phyloP scores from a whole-genome alignment of 2,329 filamentous ascomycete genomes.

The Nannizziopsis arthrosporioides region DNA sequence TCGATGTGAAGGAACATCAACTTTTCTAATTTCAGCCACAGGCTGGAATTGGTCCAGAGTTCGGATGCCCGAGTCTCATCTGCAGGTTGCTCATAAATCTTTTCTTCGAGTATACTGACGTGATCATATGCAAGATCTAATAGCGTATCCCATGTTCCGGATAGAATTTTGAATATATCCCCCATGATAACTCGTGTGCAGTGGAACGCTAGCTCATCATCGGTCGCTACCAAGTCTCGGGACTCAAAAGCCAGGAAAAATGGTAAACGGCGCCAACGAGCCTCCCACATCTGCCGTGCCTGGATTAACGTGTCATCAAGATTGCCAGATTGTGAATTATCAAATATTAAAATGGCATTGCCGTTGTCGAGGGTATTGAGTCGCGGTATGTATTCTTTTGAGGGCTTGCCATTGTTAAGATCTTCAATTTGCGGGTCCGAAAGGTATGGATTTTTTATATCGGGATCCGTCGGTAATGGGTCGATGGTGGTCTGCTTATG shows the following conservation, averaged over 20 bases:
- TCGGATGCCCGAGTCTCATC: slow-evolving; percentile 43
- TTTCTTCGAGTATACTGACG: slow-evolving; percentile 40
- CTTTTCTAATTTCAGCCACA: slow-evolving; percentile 44
- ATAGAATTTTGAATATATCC: slow-evolving; percentile 40
- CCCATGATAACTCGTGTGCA: slow-evolving; percentile 42
- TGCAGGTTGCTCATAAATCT: slow-evolving; percentile 43
- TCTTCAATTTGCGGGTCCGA: slow-evolving; percentile 26
- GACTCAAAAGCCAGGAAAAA: slow-evolving; percentile 38
- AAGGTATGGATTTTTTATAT: slow-evolving; percentile 38
- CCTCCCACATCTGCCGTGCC: slow-evolving; percentile 41
- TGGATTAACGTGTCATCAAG: slow-evolving; percentile 41
- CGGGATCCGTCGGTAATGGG: slow-evolving; percentile 27
- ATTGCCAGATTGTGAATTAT: slow-evolving; percentile 38
- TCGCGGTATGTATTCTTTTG: slow-evolving; percentile 30
- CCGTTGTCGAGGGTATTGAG: slow-evolving; percentile 39
- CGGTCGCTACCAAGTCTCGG: slow-evolving; percentile 28
- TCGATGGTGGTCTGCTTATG: slow-evolving; percentile 33
- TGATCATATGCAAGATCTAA: slow-evolving; percentile 38
- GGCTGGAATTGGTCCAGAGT: slow-evolving; percentile 40
- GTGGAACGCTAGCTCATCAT: slow-evolving; percentile 35
- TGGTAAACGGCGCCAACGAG: slow-evolving; percentile 42
- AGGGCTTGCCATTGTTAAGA: slow-evolving; percentile 20
- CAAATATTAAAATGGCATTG: slow-evolving; percentile 43
- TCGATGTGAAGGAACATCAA: slow-evolving; percentile 41
- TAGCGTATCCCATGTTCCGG: slow-evolving; percentile 37